Evolutionary conservation across 164 flowering plant species (phyloP).

Genomic region (Vitis rotundifolia): DNA sequence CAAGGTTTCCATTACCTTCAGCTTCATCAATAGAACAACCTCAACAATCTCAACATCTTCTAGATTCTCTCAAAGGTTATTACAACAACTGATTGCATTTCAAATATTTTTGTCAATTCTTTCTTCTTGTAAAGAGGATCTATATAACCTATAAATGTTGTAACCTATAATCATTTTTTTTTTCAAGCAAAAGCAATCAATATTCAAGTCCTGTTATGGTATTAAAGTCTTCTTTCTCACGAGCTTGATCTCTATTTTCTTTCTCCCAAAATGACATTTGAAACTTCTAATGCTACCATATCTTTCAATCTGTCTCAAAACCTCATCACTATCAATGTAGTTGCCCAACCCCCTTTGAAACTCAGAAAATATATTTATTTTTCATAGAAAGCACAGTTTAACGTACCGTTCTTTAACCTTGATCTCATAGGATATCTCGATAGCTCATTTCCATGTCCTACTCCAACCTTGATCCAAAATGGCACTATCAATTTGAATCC

Average conservation of each 20-base stretch:
- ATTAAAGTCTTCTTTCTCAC: background rate
- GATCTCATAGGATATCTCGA: background rate
- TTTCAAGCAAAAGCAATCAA: no score
- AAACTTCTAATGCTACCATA: background rate
- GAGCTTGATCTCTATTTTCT: background rate
- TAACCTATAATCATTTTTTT: no score
- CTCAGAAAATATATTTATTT: background rate
- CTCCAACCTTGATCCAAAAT: background rate
- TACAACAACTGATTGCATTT: no score
- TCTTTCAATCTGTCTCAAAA: background rate
- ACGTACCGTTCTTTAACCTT: background rate
- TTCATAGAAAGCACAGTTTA: background rate
- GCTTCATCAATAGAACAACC: no score
- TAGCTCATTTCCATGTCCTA: background rate
- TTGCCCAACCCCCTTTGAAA: background rate
- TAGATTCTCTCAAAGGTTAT: no score
- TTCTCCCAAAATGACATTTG: background rate
- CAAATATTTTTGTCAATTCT: no score
- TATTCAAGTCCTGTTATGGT: background rate
- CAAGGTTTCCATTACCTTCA: no score
- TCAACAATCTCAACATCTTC: no score
- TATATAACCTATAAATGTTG: no score
- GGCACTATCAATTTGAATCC: background rate
- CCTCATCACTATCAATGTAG: background rate
- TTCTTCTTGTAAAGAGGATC: no score